Percentiles rank a stretch among this genome's conserved stretches.
Evolutionary conservation across 306 rosid species (phyloP).

Genomic region (Malus domestica): ASM211411v1 NC_041802.1:14020001-14020500

Average conservation of each 20-base stretch:
- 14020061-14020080: no score
- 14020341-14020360: constrained; percentile 5
- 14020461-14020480: constrained; percentile 52
- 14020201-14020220: constrained; percentile 75
- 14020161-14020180: neutral
- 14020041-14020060: no score
- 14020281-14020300: constrained; percentile 60
- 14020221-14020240: constrained; percentile 63
- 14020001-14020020: no score
- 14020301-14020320: constrained; percentile 54
- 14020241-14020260: constrained; percentile 66
- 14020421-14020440: no score
- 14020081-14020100: no score
- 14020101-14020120: no score
- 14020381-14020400: neutral
- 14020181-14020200: constrained; percentile 34
- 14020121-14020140: no score
- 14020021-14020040: no score
- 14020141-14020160: neutral
- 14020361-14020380: neutral
- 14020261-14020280: constrained; percentile 83
- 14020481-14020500: constrained; percentile 51
- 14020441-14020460: neutral
- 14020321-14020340: constrained; percentile 63
- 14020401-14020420: no score